Conservation (phyloP, 768 basidiomycete genomes). For the Tylopilus sp. region DNA sequence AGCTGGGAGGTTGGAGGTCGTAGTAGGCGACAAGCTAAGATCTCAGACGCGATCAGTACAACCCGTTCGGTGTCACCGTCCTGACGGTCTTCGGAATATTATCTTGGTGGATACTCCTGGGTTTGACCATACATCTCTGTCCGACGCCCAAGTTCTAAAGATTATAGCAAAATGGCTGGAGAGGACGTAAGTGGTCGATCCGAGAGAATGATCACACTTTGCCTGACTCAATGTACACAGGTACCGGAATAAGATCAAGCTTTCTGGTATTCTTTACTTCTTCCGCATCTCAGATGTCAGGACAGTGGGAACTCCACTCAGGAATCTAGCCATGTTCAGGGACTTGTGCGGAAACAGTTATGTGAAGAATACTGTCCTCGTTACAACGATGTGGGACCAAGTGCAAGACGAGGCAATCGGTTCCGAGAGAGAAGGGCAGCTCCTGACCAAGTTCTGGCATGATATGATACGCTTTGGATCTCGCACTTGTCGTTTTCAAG, state of each 20-base stretch:
- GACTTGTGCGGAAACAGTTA: no score
- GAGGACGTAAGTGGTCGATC: no score
- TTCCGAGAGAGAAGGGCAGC: slow-evolving; percentile 5
- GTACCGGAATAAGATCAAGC: no score
- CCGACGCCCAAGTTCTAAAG: slow-evolving; percentile 8
- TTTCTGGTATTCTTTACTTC: no score
- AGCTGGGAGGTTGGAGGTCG: neutral
- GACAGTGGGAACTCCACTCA: no score
- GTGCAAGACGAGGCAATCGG: neutral
- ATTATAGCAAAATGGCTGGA: no score
- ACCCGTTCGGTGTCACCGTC: slow-evolving; percentile 6
- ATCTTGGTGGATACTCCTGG: slow-evolving; percentile 19
- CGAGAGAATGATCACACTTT: no score
- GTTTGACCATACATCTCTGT: slow-evolving; percentile 13
- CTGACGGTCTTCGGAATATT: no score
- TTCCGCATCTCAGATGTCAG: no score
- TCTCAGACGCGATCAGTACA: slow-evolving; percentile 9
- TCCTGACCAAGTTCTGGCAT: slow-evolving; percentile 15
- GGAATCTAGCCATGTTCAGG: no score
- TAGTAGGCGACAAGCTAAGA: neutral
- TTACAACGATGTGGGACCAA: slow-evolving; percentile 22
- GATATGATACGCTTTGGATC: slow-evolving; percentile 13
- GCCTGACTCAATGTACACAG: no score
- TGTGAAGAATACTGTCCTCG: slow-evolving; percentile 16
- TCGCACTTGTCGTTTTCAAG: slow-evolving; percentile 5